Percentiles rank a stretch among this genome's conserved stretches.
These are phyloP conservation scores for Rhypophila decipiens DNA, from an alignment of 495 filamentous ascomycete genomes.

Conservation along the genomic window DNA sequence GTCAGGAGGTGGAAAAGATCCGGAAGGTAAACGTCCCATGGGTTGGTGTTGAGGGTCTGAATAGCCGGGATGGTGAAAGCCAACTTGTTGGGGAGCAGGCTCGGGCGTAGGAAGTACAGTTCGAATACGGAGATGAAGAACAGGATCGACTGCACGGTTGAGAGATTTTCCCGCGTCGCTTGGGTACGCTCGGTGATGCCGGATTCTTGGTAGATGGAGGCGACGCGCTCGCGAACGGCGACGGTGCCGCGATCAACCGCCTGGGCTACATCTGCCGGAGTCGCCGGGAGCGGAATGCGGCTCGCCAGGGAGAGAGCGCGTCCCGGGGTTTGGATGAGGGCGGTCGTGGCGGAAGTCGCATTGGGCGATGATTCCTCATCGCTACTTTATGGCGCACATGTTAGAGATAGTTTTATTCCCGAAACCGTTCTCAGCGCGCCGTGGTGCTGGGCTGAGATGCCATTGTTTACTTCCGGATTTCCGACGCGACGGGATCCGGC, in stretches of 20 bases:
- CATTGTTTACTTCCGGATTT: slow-evolving; percentile 9
- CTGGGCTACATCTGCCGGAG: slow-evolving; percentile 77
- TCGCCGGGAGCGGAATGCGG: slow-evolving; percentile 65
- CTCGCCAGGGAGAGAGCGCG: slow-evolving; percentile 46
- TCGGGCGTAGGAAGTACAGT: slow-evolving; percentile 50
- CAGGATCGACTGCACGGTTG: slow-evolving; percentile 60
- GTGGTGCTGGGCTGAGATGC: no score
- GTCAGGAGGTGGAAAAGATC: slow-evolving; percentile 80
- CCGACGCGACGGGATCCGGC: background rate
- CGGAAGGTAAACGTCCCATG: slow-evolving; percentile 57
- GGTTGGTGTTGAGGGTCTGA: slow-evolving; percentile 39
- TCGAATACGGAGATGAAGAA: slow-evolving; percentile 60
- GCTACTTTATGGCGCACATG: no score
- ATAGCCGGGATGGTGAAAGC: slow-evolving; percentile 64
- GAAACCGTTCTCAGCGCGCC: background rate
- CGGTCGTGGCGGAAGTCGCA: slow-evolving; percentile 22
- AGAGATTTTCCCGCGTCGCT: slow-evolving; percentile 57
- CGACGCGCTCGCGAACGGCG: slow-evolving; percentile 50
- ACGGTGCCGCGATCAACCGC: slow-evolving; percentile 70
- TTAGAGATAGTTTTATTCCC: no score
- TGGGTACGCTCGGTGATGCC: slow-evolving; percentile 51
- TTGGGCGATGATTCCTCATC: background rate
- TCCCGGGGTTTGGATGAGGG: slow-evolving; percentile 52
- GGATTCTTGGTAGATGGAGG: slow-evolving; percentile 41
- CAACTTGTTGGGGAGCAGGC: slow-evolving; percentile 61